Evolutionary conservation across 73 alveolate genomes (phyloP).

Genomic region (Durusdinium trenchii): DNA sequence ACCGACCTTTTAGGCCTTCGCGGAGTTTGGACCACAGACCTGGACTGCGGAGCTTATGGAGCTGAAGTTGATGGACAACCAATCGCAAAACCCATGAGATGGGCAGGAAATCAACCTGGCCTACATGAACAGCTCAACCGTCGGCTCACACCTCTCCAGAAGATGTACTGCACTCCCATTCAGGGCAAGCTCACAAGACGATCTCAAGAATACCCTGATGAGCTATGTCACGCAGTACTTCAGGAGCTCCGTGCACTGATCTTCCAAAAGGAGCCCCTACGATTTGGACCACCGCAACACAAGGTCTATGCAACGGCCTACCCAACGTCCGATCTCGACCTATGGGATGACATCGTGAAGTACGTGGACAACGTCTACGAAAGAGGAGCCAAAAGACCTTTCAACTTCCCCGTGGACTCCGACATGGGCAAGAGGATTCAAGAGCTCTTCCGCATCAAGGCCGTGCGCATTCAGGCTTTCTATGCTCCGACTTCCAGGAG

Average conservation of each 20-base stretch:
- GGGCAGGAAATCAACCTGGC: not conserved
- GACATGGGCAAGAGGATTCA: not conserved
- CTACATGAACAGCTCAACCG: not conserved
- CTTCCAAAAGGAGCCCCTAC: not conserved
- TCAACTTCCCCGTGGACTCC: not conserved
- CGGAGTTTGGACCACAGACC: not conserved
- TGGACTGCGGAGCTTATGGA: not conserved
- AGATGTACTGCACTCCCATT: conserved; percentile 2
- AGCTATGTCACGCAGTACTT: not conserved
- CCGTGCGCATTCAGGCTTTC: not conserved
- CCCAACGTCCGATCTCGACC: not conserved
- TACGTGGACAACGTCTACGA: not conserved
- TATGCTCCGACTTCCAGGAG: not conserved
- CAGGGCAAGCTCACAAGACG: not conserved
- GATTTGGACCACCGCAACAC: not conserved
- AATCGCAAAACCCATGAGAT: not conserved
- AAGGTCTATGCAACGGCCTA: not conserved
- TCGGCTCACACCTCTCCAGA: not conserved
- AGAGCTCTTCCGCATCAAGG: not conserved
- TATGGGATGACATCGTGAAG: not conserved
- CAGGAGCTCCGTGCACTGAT: not conserved
- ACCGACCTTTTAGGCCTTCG: not conserved
- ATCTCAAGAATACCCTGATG: not conserved
- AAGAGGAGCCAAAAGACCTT: not conserved
- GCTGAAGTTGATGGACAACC: not conserved